phyloP scores from a whole-genome alignment of 1,139 yeast genomes.

The Yamadazyma sp. region DNA sequence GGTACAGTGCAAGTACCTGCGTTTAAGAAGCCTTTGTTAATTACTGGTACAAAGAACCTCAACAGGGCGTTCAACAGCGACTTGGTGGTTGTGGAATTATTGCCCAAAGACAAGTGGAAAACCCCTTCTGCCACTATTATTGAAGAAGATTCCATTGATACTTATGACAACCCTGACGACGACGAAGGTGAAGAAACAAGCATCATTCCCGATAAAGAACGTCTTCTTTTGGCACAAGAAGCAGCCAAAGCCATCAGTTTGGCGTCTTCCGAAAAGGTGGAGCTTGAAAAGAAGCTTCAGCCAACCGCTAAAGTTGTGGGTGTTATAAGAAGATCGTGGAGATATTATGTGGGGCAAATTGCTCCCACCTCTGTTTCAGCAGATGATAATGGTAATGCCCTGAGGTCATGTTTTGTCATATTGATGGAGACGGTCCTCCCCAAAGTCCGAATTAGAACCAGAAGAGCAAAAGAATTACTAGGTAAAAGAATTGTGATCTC shows the following conservation, averaged over 20 bases:
- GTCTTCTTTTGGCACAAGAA: constrained; percentile 72
- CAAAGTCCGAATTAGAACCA: constrained; percentile 79
- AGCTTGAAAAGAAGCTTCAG: constrained; percentile 49
- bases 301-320: constrained; percentile 96
- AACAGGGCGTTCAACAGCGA: constrained; percentile 94
- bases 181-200: constrained; percentile 42
- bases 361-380: constrained; percentile 73
- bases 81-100: constrained; percentile 82
- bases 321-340: constrained; percentile 87
- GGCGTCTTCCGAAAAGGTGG: constrained; percentile 26
- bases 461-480: constrained; percentile 76
- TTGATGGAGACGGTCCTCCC: constrained; percentile 91
- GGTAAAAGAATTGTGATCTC: constrained; percentile 91
- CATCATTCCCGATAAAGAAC: constrained; percentile 72
- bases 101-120: constrained; percentile 88
- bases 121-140: constrained; percentile 77
- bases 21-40: constrained; percentile 77
- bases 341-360: constrained; percentile 93
- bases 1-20: constrained; percentile 76
- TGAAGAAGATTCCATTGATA: constrained; percentile 68
- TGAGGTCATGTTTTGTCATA: constrained; percentile 78
- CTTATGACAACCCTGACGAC: constrained; percentile 61
- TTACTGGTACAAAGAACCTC: constrained; percentile 79
- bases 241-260: constrained; percentile 59
- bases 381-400: constrained; percentile 55